Evolutionary conservation across 768 basidiomycete species (phyloP).

Genomic region (Exidia glandulosa): DNA sequence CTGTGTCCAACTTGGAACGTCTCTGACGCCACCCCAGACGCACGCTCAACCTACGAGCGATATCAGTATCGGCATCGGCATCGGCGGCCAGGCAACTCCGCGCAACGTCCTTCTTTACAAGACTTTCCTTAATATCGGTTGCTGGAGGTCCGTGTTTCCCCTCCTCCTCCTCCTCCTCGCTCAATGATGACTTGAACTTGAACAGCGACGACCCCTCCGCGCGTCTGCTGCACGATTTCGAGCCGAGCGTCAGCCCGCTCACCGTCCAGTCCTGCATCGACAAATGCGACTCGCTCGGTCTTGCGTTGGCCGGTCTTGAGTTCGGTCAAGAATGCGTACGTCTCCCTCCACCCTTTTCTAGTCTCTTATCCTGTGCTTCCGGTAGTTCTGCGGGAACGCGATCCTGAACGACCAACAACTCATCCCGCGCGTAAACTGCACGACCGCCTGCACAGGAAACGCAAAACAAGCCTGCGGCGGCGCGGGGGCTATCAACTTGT

Average conservation of each 20-base stretch:
- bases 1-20: too few species aligned
- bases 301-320: neutral
- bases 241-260: neutral
- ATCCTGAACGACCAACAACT: neutral
- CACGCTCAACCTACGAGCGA: too few species aligned
- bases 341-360: neutral
- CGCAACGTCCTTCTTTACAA: neutral
- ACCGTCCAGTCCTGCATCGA: neutral
- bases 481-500: neutral
- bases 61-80: too few species aligned
- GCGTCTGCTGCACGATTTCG: neutral
- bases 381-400: neutral
- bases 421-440: neutral
- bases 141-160: neutral
- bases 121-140: neutral
- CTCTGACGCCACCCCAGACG: too few species aligned
- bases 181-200: neutral
- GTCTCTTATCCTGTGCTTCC: too few species aligned
- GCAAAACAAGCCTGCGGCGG: neutral
- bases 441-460: neutral
- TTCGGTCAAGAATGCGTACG: neutral
- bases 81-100: too few species aligned
- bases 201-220: neutral
- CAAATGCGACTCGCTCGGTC: neutral
- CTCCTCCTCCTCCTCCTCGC: too few species aligned